Base-by-base conservation (phyloP, 495 filamentous ascomycete genomes). In the Patellaria atrata region DNA sequence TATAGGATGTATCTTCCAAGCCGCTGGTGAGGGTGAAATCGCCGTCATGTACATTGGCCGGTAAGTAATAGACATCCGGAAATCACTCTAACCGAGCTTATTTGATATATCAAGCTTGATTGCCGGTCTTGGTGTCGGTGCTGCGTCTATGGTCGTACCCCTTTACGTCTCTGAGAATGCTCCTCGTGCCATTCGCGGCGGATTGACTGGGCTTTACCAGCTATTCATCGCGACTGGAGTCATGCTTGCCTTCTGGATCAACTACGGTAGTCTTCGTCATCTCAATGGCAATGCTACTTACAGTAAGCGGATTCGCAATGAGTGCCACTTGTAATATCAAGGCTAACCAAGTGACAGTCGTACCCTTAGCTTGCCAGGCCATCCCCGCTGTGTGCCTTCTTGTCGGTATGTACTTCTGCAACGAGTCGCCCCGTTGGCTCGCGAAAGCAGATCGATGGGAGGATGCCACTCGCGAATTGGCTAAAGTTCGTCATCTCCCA, bases 381-480 rank as follows among this genome's bases (percentile, higher is more conserved):
- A 59, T 84, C 0, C 76, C 77, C 1, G 73, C 76, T 0, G 37
- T 74, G 13, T 60, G 73, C 20, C 64, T 82, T 5, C 68, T 75
- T 38, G 17, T 52, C 30, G 65, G 70, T 43, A 70, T 75, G 63
- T 35, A 63, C 0, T 36, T 74, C 13, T 73, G 69, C 55, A 72
- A 77, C 27, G 79, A 82, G 46, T 77, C 73, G 3, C 78, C 79
- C 4, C 66, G 79, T 22, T 82, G 71, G 63, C 66, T 82, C 11
- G 77, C 77, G 6, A 68, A 70, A 30, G 63, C 68, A 44, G 77
- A 79, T 49, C 61, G 68, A 21, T 81, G 77, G 75, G 79, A 82
- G 46, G 65, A 73, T 24, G 71, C 75, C 11, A 67, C 64, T 33
- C 37, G 34, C 0, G 66, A 71, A 2, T 63, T 81, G 15, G 54